Base-by-base conservation (phyloP, 2,329 filamentous ascomycete genomes). In the Podosphaera fusca region DNA sequence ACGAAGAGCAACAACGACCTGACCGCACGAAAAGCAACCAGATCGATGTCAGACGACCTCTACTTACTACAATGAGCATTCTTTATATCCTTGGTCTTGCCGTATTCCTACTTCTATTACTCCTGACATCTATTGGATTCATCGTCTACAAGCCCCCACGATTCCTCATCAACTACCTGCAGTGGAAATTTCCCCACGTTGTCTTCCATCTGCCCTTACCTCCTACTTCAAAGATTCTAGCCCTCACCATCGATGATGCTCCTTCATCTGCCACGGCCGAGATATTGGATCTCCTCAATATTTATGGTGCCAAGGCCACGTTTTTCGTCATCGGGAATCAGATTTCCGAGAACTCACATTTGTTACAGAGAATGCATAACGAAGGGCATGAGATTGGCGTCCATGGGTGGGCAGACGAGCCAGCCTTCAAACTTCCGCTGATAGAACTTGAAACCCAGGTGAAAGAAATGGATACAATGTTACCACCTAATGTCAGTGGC, bases 261-360 rank as follows among this genome's bases (percentile, higher is more conserved):
- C 88, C 88, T 0, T 89, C 84, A 1, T 69, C 75, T 49, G 75
- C 85, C 67, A 94, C 88, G 1, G 65, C 69, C 50, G 78, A 81
- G 57, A 88, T 95, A 59, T 71, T 88, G 57, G 70, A 79, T 49
- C 70, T 86, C 0, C 73, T 95, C n/a, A 71, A 74, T 56, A 72
- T 73, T 31, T 75, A 87, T 65, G 74, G 76, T 58, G 86, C 83
- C 12, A 78, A 74, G 29, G 88, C 88, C 0, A 95, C 88, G 0
- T 92, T 94, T 68, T 95, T 95, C 69, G 75, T 94, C 36, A 94
- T 95, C 63, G 88, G 88, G 7, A 76, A 76, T 2, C 87, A 95
- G 70, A 80, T 87, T 8, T 62, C 72, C 0, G 78, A 75, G 1
- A 68, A 71, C 2, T 75, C 82, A 64, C 70, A 72, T 4, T 68